These are phyloP conservation scores for Porogramme epimiltina DNA, from an alignment of 1,284 basidiomycete genomes.

Conservation along the genomic window DNA sequence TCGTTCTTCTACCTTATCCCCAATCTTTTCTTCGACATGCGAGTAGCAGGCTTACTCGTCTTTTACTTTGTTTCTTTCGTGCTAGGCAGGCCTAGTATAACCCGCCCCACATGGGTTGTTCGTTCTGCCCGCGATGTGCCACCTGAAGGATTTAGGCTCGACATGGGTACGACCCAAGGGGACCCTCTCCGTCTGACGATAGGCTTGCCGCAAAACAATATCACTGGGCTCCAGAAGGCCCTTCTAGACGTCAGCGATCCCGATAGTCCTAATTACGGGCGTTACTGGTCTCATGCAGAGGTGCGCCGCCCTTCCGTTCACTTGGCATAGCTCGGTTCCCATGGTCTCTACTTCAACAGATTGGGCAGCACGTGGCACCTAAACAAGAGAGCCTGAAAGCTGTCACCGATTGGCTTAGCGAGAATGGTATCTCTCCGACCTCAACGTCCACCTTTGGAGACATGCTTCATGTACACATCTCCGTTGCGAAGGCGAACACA, in stretches of 20 bases:
- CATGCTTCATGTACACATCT: conserved; percentile 22
- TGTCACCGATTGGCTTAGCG: conserved; percentile 38
- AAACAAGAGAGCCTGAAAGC: conserved; percentile 32
- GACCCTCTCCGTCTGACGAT: too few species aligned
- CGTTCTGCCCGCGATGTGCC: too few species aligned
- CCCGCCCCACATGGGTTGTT: too few species aligned
- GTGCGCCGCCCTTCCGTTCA: conserved; percentile 20
- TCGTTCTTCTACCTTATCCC: too few species aligned
- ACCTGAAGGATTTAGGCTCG: too few species aligned
- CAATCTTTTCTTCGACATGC: too few species aligned
- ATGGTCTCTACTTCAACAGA: background rate
- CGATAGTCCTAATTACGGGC: conserved; percentile 41
- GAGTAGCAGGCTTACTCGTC: too few species aligned
- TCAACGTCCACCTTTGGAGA: conserved; percentile 32
- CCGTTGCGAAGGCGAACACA: conserved; percentile 36
- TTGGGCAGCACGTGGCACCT: conserved; percentile 28
- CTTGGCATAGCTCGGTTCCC: background rate
- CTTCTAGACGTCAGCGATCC: conserved; percentile 49
- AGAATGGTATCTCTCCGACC: conserved; percentile 35
- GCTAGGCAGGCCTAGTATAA: too few species aligned
- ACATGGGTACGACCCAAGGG: too few species aligned
- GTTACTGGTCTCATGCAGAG: conserved; percentile 42
- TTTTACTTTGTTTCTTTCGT: too few species aligned
- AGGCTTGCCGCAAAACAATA: conserved; percentile 25
- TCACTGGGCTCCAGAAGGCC: conserved; percentile 41